Evolutionary conservation across 2,329 filamentous ascomycete species (phyloP).

Genomic region (Anthostomella pinea): DNA sequence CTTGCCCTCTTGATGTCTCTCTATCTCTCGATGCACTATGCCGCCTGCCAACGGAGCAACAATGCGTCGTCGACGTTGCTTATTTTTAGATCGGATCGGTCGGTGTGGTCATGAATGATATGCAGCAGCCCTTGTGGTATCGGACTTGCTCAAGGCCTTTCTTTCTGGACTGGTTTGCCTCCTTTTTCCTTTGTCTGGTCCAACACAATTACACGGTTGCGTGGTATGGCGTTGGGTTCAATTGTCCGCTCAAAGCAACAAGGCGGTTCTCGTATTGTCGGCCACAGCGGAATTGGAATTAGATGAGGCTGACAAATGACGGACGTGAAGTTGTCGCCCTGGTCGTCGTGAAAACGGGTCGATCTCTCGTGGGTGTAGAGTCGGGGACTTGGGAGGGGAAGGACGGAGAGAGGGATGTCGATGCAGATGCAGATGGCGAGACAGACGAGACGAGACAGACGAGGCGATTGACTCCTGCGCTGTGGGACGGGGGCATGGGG

Average conservation of each 20-base stretch:
- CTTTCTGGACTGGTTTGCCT: conserved; percentile 16
- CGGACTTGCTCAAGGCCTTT: conserved; percentile 3
- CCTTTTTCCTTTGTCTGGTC: conserved; percentile 14
- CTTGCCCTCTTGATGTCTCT: conserved; percentile 10
- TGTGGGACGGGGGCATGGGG: conserved; percentile 8
- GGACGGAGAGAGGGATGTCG: too few species aligned
- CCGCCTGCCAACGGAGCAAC: conserved; percentile 12
- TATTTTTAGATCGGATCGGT: conserved; percentile 6
- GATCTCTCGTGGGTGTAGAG: neutral
- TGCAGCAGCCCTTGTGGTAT: conserved; percentile 9
- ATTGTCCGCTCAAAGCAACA: too few species aligned
- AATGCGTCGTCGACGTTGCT: conserved; percentile 5
- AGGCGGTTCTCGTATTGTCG: too few species aligned
- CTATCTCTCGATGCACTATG: conserved; percentile 16
- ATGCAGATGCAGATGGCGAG: too few species aligned
- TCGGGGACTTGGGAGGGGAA: conserved; percentile 3
- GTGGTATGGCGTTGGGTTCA: conserved; percentile 5
- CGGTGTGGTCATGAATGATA: conserved; percentile 8
- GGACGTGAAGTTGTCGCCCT: too few species aligned
- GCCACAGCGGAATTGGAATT: too few species aligned
- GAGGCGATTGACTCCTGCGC: conserved; percentile 12
- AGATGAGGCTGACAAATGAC: too few species aligned
- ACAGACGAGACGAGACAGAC: conserved; percentile 9
- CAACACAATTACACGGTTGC: conserved; percentile 8
- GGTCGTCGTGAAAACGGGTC: too few species aligned